Percentiles rank a stretch among this genome's conserved stretches.
These are phyloP conservation scores for Babjeviella inositovora DNA, from an alignment of 805 yeast species.

Conservation along the genomic window DNA sequence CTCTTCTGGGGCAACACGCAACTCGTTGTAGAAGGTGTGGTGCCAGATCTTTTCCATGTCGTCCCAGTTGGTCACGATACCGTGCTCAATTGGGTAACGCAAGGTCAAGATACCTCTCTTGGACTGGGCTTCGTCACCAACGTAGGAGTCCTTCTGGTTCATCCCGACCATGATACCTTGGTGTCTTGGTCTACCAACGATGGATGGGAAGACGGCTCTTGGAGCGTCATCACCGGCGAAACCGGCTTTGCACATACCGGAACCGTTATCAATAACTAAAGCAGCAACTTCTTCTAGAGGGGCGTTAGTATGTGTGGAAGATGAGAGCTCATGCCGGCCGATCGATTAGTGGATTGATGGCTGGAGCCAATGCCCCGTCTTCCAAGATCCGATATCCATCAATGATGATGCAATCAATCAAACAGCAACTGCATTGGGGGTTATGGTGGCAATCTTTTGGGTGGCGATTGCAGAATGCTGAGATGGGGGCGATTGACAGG, in stretches of 20 bases:
- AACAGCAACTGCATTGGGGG: slow-evolving; percentile 1
- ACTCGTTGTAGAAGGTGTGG: slow-evolving; percentile 99
- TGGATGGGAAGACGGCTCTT: slow-evolving; percentile 99
- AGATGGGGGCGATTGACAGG: slow-evolving; percentile 1
- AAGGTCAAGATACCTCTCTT: slow-evolving; percentile 99
- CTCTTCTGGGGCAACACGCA: slow-evolving; percentile 99
- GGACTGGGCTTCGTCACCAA: slow-evolving; percentile 99
- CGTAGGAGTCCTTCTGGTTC: slow-evolving; percentile 99
- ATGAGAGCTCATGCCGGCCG: not conserved
- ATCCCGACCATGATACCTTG: slow-evolving; percentile 99
- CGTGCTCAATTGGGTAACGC: slow-evolving; percentile 99
- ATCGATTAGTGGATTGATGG: no score
- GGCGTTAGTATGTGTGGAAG: slow-evolving; percentile 12
- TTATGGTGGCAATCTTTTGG: not conserved
- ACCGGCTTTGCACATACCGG: slow-evolving; percentile 99
- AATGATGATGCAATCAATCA: not conserved
- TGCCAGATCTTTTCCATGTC: slow-evolving; percentile 99
- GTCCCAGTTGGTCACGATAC: slow-evolving; percentile 99
- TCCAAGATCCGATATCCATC: not conserved
- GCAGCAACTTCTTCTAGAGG: slow-evolving; percentile 28
- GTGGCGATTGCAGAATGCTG: slow-evolving; percentile 1
- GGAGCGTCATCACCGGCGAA: slow-evolving; percentile 99
- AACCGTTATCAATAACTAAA: slow-evolving; percentile 96
- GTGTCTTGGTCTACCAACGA: slow-evolving; percentile 99
- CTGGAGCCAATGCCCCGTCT: not conserved